phyloP scores from a whole-genome alignment of 192 early-diverging fungal genomes.

The Gryganskiella cystojenkinii region DNA sequence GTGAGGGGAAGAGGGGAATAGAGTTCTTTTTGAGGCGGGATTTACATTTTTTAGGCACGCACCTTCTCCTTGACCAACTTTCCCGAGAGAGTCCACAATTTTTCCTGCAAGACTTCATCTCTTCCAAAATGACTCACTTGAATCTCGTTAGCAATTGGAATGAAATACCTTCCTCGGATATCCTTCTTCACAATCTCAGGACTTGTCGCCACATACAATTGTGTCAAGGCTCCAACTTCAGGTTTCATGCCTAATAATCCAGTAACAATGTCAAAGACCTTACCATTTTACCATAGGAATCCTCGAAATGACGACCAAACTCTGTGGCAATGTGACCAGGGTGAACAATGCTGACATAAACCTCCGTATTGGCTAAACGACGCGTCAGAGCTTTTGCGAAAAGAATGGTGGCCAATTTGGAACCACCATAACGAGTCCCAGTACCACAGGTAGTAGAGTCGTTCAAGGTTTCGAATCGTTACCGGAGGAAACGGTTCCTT shows the following conservation, averaged over 20 bases:
- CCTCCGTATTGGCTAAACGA: slow-evolving; percentile 9
- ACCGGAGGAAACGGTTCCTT: slow-evolving; percentile 33
- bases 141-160: slow-evolving; percentile 24
- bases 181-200: slow-evolving; percentile 59
- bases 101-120: slow-evolving; percentile 18
- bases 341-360: slow-evolving; percentile 50
- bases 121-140: slow-evolving; percentile 10
- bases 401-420: slow-evolving; percentile 60
- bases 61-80: slow-evolving; percentile 14
- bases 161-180: slow-evolving; percentile 35
- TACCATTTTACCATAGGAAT: no score
- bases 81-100: slow-evolving; percentile 28
- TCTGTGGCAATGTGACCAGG: slow-evolving; percentile 37
- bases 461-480: background rate
- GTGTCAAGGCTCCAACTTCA: slow-evolving; percentile 56
- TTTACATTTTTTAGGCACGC: background rate
- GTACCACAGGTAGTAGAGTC: slow-evolving; percentile 35
- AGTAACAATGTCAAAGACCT: background rate
- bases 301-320: no score
- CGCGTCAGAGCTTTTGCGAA: slow-evolving; percentile 55
- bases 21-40: no score
- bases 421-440: slow-evolving; percentile 39
- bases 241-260: slow-evolving; percentile 6
- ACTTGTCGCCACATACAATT: slow-evolving; percentile 61
- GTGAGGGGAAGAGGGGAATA: no score